Evolutionary conservation across 352 stramenopile genomes (phyloP), one percentile per base, ranked within the genome.

Genomic region (Phytophthora foliorum): DNA sequence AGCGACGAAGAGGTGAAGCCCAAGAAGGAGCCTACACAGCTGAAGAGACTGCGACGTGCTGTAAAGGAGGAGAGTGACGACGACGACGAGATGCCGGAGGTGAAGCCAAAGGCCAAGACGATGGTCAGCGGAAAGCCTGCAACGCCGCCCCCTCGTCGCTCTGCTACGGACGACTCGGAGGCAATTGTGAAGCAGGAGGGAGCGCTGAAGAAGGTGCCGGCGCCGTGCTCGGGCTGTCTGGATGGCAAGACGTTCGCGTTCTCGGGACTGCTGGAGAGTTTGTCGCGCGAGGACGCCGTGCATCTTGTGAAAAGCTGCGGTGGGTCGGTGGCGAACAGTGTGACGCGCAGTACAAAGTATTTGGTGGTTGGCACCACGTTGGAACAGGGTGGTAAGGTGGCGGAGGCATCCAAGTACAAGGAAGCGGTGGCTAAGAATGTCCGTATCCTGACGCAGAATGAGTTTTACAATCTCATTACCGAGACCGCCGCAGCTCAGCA

Each of bases 381-480:
- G 11, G 86, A 94, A 34, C 78, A 94, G 10, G 86, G 89, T 27
- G 85, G 80, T 8, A 71, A 89, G 21, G 75, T 95, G 17, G 70
- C 73, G 2, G 53, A 72, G 2, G 72, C 85, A 36, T 53, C 60
- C 58, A 99, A 99, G 76, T 98, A 97, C 80, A 91, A 90, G 55
- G 94, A 97, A 46, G 94, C 92, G 11, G 60, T 90, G 22, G 81
- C 77, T 2, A 94, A 95, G 61, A 93, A 95, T 63, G 82, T 94
- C n/a, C 79, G 85, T 34, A 82, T 96, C 27, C 51, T 97, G 57
- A 90, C 85, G n/a, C 88, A 97, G 63, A 92, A 90, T 45, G 81
- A 94, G 63, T 95, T 95, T 49, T 96, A 83, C 73, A 95, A 96
- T 54, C 68, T 96, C 19, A 93, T 95, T 51, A 88, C 85, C 0